Base-by-base conservation (phyloP, 352 stramenopile species). In the Elongisporangium prolatum region DNA sequence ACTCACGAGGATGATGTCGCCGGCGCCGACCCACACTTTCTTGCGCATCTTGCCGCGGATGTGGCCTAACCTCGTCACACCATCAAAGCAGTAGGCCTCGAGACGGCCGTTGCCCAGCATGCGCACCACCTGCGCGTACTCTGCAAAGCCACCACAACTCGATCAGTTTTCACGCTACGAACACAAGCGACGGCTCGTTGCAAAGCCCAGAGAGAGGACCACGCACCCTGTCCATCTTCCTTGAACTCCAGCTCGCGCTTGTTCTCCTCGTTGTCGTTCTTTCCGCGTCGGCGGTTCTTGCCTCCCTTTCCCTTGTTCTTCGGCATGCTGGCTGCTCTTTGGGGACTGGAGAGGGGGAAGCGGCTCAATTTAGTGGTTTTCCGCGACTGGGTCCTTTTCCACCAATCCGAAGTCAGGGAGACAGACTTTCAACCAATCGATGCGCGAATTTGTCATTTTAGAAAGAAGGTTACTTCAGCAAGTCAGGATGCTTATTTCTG, bases 11-110 rank as follows among this genome's bases (percentile, higher is more conserved):
- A 99, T 98, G 79, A 99, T 99, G 75, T 99, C 98, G 61, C 98
- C 98, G 11, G 93, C 92, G 57, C 91, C 97, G 34, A 99, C 96
- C 97, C 97, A 99, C 53, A 99, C 96, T 92, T 99, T 99, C 77
- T 99, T 99, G 57, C 97, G 84, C 97, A 99, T 99, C 74, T 99
- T 99, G 67, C 97, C 97, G 65, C 97, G 92, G 79, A 99, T 99
- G 79, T 99, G 97, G 57, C 96, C 96, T 56, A 99, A 75, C 44
- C 97, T 91, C 63, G 96, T 99, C 54, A 98, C 94, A 64, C 97
- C 97, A 75, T 99, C 97, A 74, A 98, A 99, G 74, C 97, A 99
- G 77, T 98, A 98, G 54, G 95, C 97, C 79, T 99, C 97, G 50
- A 98, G 96, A 54, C 97, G 89, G 21, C 97, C 97, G 78, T 99